Base-by-base conservation (phyloP, 1,284 basidiomycete genomes). In the Ustilago sp. region DNA sequence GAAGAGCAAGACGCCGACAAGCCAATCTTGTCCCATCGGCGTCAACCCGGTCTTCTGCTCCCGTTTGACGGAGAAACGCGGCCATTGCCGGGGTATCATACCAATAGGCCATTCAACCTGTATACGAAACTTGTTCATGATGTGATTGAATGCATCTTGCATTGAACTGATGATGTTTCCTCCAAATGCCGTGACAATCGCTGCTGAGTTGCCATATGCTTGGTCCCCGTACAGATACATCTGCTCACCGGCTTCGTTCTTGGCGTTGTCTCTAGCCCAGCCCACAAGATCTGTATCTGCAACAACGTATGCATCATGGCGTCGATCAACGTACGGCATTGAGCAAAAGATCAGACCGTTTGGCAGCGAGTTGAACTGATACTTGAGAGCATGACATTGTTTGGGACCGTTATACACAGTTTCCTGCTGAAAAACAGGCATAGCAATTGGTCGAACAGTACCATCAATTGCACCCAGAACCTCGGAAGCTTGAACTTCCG, bases 271-370 rank as follows among this genome's bases (percentile, higher is more conserved):
- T 38, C 12, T 4, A 36, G 52, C 52, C 52, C 52, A 54, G 7
- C 9, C 35, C 3, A 54, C n/a, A 17, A 34, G n/a, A 8, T 19
- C n/a, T 4, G 7, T 19, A 1, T 45, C n/a, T 8, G 7, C 13
- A 4, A 19, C 43, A 4, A 45, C 8, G n/a, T 45, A 45, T 19
- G 43, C 17, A 19, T 45, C 43, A 19, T 45, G 43, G 8, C 11
- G 43, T 5, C 43, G 13, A 11, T 34, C 34, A 19, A 5, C 11
- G n/a, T n/a, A 54, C 34, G 34, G 52, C 1, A 8, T 17, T 8
- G 52, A 54, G n/a, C 32, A 35, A 19, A 63, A 63, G n/a, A 57
- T 28, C 45, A 63, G 9, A 57, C 62, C 54, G n/a, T 63, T 45
- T 3, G 54, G 54, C 7, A 23, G 28, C 11, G 53, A 34, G n/a